Evolutionary conservation across 1,284 basidiomycete genomes (phyloP), one percentile per base, ranked within the genome.

Genomic region (Austroboletus novae-zelandiae): DNA sequence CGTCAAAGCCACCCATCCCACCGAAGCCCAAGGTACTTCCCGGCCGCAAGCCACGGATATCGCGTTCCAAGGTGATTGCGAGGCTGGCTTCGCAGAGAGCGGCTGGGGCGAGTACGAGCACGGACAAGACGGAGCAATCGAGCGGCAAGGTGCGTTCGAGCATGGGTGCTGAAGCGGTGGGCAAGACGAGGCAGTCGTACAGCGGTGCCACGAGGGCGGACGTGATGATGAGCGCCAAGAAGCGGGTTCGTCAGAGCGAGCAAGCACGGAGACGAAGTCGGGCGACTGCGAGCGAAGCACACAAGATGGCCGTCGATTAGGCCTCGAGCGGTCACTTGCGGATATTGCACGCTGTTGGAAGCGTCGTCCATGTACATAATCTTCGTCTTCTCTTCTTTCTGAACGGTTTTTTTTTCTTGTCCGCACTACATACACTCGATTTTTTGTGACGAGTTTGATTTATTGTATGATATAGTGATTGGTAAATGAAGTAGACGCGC

Each of bases 21-120:
- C 60, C 64, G 6, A 69, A 72, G 52, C 69, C 75, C 20, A 74
- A 75, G 43, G 65, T 73, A 15, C 58, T 79, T 23, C 66, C 73
- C 30, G 74, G 75, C 13, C 79, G 84, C 54, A 83, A 81, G 59
- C 88, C 88, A 5, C 79, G 86, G 10, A 86, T 90, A 54, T 90
- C 88, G 34, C 79, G 88, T 23, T 86, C 86, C 25, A 84, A 82
- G 53, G 85, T 91, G 34, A 88, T 90, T 45, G 85, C 87, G 1
- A 80, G 75, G 59, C 71, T 90, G 23, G 86, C 83, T 6, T 84
- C 83, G n/a, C 83, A 89, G 64, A 78, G 86, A 9, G 79, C 76
- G 18, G 77, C 70, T 42, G 27, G 57, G 47, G 34, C 37, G 37
- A 39, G 20, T 18, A 18, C 13, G 18, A 23, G 37, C 10, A 11